Evolutionary conservation across 169 alveolate genomes (phyloP), one percentile per base, ranked within the genome.

Genomic region (Cryptosporidium tyzzeri): DNA sequence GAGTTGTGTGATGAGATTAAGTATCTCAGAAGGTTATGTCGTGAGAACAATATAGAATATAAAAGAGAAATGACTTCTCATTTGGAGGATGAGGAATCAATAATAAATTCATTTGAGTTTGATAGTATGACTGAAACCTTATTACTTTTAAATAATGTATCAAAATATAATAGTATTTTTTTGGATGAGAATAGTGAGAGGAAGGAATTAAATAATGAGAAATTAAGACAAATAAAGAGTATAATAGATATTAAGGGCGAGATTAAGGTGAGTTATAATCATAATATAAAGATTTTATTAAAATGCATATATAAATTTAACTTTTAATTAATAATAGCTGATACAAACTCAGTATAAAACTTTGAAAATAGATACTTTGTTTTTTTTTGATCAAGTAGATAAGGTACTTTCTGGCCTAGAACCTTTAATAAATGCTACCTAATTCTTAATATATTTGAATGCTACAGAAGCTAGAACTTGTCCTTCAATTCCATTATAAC

Each of bases 401-500:
- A 65, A 80, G 12, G 68, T 53, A 1, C 37, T 80, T 29, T 41
- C 59, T 37, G 35, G 55, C 6, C 31, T 80, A 9, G 53, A 55
- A 44, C 29, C 53, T 50, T 44, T 71, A 53, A 31, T 31, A 53
- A 51, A 33, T 21, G 29, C 26, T 35, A 50, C 55, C 26, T 73
- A 80, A 12, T 26, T 48, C 67, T 21, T 35, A 8, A 59, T 41
- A 59, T 62, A 80, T 35, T 62, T 80, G 39, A 80, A 80, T 6
- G 89, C 89, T 8, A 80, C 89, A 8, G 89, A 80, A 26, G 89
- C 89, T 26, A 80, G 37, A n/a, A 62, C 89, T 31, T 80, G 89
- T 10, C 89, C 89, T 50, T 80, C 58, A 10, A 26, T 33, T 41
- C 89, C 89, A 67, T 65, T 80, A 48, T 80, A 80, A 21, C 69